Conservation (phyloP, 1,139 yeast species). For the Pichia sp. region DNA sequence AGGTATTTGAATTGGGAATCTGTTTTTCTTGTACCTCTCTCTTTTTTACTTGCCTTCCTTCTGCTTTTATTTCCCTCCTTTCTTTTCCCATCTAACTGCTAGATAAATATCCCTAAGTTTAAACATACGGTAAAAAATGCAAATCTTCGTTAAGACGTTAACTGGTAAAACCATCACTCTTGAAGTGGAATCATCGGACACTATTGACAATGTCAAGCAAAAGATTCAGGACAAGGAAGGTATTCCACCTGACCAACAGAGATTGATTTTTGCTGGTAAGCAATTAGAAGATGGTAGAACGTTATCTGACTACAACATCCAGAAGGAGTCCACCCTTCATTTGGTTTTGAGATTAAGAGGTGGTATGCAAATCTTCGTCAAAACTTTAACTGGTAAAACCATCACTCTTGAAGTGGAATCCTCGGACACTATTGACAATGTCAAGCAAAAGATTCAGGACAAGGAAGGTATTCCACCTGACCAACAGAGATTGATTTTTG, state of each 20-base stretch:
- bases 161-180: slow-evolving; percentile 76
- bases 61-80: neutral
- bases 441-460: slow-evolving; percentile 99
- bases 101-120: too few species aligned
- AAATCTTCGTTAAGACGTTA: slow-evolving; percentile 69
- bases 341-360: slow-evolving; percentile 98
- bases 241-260: slow-evolving; percentile 81
- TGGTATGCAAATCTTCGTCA: slow-evolving; percentile 90
- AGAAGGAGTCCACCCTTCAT: slow-evolving; percentile 98
- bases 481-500: slow-evolving; percentile 98
- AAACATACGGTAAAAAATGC: slow-evolving; percentile 33
- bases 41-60: too few species aligned
- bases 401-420: slow-evolving; percentile 99
- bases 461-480: slow-evolving; percentile 99
- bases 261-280: slow-evolving; percentile 86
- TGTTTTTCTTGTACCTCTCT: too few species aligned
- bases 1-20: too few species aligned
- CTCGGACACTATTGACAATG: slow-evolving; percentile 98
- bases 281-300: slow-evolving; percentile 90
- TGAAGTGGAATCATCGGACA: slow-evolving; percentile 78
- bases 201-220: slow-evolving; percentile 76
- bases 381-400: slow-evolving; percentile 98
- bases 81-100: slow-evolving; percentile 1
- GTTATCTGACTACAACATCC: slow-evolving; percentile 92
- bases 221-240: slow-evolving; percentile 86